Percentiles rank a stretch among this genome's conserved stretches.
phyloP scores from a whole-genome alignment of 345 rosid species.

The Syzygium jambos region DNA sequence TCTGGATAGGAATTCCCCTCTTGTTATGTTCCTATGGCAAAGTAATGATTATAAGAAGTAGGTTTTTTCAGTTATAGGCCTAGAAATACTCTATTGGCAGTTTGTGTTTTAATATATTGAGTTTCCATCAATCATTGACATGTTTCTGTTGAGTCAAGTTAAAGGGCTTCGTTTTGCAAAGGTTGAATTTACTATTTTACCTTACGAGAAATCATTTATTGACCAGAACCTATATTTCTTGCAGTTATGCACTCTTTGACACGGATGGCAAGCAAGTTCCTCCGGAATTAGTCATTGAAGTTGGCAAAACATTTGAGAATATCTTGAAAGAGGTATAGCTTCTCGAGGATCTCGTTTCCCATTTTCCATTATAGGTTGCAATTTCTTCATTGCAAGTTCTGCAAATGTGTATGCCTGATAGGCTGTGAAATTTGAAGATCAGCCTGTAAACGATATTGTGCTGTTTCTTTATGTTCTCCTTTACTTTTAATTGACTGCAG shows the following conservation, averaged over 20 bases:
- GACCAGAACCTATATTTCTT: not conserved
- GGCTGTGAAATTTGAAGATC: not conserved
- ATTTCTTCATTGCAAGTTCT: not conserved
- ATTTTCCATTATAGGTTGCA: not conserved
- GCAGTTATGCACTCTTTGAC: constrained; percentile 78
- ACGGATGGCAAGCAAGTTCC: constrained; percentile 81
- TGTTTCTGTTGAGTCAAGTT: not conserved
- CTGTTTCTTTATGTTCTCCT: not conserved
- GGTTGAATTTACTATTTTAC: not conserved
- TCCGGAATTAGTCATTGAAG: constrained; percentile 63
- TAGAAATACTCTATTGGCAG: not conserved
- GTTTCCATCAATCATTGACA: not conserved
- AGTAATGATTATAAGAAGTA: not conserved
- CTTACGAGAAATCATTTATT: not conserved
- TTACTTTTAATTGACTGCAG: constrained; percentile 36
- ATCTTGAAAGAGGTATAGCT: constrained; percentile 69
- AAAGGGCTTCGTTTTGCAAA: not conserved
- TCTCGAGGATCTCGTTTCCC: not conserved
- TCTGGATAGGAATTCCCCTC: no score
- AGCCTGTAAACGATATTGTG: not conserved
- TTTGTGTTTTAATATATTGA: not conserved
- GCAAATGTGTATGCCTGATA: not conserved
- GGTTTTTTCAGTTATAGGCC: not conserved
- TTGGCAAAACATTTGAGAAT: constrained; percentile 68
- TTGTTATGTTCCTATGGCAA: not conserved